Conservation (phyloP, 2,329 filamentous ascomycete species). For the Sclerotinia borealis region DNA sequence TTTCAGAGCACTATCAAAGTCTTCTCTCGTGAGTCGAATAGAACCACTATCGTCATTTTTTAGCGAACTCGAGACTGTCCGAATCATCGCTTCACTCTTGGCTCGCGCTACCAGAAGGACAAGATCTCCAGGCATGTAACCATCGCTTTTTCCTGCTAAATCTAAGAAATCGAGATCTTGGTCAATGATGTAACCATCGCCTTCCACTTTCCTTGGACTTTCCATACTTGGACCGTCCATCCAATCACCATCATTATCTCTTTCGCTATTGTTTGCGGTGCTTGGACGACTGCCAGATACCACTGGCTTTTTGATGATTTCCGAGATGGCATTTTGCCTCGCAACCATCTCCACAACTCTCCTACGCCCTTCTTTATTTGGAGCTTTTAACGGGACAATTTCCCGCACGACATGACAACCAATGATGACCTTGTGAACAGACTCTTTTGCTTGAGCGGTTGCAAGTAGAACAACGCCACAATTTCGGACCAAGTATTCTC, state of each 20-base stretch:
- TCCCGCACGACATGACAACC: constrained; percentile 90
- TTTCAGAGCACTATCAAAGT: constrained; percentile 79
- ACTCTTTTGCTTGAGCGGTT: constrained; percentile 89
- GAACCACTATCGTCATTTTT: constrained; percentile 41
- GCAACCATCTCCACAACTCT: constrained; percentile 78
- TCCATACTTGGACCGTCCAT: constrained; percentile 63
- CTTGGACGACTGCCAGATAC: constrained; percentile 46
- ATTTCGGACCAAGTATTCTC: constrained; percentile 74
- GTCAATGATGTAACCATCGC: constrained; percentile 66
- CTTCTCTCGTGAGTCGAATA: constrained; percentile 61
- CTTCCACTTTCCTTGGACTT: constrained; percentile 31
- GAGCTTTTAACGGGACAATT: constrained; percentile 82
- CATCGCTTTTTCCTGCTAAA: constrained; percentile 87
- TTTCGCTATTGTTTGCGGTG: constrained; percentile 48
- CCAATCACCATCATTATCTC: constrained; percentile 59
- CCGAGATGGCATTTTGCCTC: constrained; percentile 42
- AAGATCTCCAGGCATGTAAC: constrained; percentile 95
- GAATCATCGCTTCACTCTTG: constrained; percentile 86
- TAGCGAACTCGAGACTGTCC: constrained; percentile 54
- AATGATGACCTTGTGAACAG: constrained; percentile 82
- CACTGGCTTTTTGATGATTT: constrained; percentile 35
- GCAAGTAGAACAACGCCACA: constrained; percentile 81
- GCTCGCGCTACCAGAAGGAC: constrained; percentile 80
- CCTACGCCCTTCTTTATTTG: constrained; percentile 82
- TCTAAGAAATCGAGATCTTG: constrained; percentile 82